phyloP scores from a whole-genome alignment of 306 rosid species.

The Ammopiptanthus mongolicus region DNA sequence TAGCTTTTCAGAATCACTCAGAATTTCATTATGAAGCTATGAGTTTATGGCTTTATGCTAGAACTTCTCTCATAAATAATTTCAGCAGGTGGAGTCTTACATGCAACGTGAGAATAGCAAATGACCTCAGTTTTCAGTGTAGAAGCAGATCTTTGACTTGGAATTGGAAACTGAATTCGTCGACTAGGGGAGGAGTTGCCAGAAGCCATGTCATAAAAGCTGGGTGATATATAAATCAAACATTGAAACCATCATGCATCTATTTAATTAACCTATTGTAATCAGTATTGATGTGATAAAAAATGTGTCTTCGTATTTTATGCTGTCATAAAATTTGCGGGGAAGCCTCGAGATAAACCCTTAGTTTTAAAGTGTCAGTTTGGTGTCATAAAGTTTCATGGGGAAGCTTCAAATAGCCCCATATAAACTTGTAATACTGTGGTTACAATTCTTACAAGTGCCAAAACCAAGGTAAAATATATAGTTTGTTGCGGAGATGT shows the following conservation, averaged over 20 bases:
- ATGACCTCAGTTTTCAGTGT: slow-evolving; percentile 2
- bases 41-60: neutral
- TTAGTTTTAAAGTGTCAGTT: slow-evolving; percentile 11
- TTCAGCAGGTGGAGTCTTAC: slow-evolving; percentile 34
- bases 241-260: slow-evolving; percentile 18
- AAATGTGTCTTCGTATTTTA: neutral
- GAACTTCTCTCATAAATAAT: neutral
- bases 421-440: slow-evolving; percentile 23
- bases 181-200: slow-evolving; percentile 8
- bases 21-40: slow-evolving; percentile 9
- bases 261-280: slow-evolving; percentile 31
- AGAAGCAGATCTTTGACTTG: slow-evolving; percentile 22
- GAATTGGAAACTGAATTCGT: slow-evolving; percentile 22
- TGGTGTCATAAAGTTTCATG: slow-evolving; percentile 27
- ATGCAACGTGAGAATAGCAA: slow-evolving; percentile 8
- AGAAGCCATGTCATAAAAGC: slow-evolving; percentile 22
- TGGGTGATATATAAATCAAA: slow-evolving; percentile 18
- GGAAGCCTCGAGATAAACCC: slow-evolving; percentile 27
- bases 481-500: slow-evolving; percentile 19
- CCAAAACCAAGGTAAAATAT: slow-evolving; percentile 22
- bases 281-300: slow-evolving; percentile 27
- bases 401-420: slow-evolving; percentile 30
- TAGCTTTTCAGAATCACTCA: slow-evolving; percentile 31
- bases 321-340: slow-evolving; percentile 26
- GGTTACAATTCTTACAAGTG: slow-evolving; percentile 26